Conservation (phyloP, 768 basidiomycete species). For the Xanthoconium purpureum region DNA sequence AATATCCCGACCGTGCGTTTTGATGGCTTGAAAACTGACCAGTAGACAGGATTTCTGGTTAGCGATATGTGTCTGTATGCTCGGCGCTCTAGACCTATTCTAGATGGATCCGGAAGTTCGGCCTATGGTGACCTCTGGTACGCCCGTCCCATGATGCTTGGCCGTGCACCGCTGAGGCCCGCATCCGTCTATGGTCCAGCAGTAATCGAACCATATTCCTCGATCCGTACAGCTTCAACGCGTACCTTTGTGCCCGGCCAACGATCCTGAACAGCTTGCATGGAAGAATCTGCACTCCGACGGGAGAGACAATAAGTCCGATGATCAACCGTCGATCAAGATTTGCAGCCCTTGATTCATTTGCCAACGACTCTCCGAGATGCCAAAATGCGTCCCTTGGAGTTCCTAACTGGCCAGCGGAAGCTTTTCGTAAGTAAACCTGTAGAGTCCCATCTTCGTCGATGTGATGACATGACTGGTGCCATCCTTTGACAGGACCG, state of each 20-base stretch:
- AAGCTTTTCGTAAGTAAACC: background rate
- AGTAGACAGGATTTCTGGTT: background rate
- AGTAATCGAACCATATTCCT: background rate
- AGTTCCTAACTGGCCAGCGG: background rate
- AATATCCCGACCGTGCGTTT: no score
- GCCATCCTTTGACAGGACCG: no score
- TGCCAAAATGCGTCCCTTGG: background rate
- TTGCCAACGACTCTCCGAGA: background rate
- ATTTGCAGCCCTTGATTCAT: background rate
- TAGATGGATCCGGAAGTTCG: no score
- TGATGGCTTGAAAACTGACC: background rate
- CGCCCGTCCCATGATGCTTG: no score
- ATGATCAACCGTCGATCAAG: slow-evolving; percentile 19
- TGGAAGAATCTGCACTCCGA: slow-evolving; percentile 2
- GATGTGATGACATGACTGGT: background rate
- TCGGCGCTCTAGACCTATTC: no score
- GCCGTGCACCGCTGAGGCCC: background rate
- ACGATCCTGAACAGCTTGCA: background rate
- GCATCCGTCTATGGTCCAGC: background rate
- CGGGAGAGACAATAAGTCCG: background rate
- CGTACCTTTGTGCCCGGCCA: background rate
- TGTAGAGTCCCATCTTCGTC: background rate
- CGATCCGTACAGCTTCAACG: background rate
- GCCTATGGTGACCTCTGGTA: no score
- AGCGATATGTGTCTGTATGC: background rate